A percentile compares a stretch with the other conserved stretches of the same genome.
Evolutionary conservation across 768 basidiomycete genomes (phyloP).

Genomic region (Lactifluus rugatus): DNA sequence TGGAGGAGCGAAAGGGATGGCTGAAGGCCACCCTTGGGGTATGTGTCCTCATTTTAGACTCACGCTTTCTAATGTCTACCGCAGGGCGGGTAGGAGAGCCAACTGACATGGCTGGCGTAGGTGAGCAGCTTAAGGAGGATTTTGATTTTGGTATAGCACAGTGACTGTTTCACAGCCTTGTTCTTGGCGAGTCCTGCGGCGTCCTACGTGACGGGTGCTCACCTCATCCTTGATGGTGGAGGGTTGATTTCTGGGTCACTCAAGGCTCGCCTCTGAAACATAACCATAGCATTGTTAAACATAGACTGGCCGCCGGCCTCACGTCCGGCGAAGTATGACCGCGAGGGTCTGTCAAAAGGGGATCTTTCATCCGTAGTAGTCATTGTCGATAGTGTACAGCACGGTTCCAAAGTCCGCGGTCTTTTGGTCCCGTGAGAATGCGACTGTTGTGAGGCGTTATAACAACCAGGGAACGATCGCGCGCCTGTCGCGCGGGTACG

Average conservation of each 20-base stretch:
- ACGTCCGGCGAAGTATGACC: background rate
- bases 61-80: background rate
- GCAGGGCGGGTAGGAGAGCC: constrained; percentile 57
- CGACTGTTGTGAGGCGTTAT: constrained; percentile 25
- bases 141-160: too few relatives aligned
- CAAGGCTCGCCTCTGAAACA: constrained; percentile 4
- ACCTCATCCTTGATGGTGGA: constrained; percentile 59
- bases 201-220: constrained; percentile 65
- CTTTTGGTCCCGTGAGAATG: background rate
- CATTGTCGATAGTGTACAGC: background rate
- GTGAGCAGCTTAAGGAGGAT: constrained; percentile 21
- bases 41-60: constrained; percentile 10
- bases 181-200: constrained; percentile 51
- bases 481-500: constrained; percentile 67
- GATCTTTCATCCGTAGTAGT: background rate
- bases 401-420: background rate
- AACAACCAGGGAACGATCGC: constrained; percentile 73
- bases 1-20: constrained; percentile 42
- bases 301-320: background rate
- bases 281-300: background rate
- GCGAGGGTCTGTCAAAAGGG: background rate
- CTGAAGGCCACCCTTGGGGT: constrained; percentile 56
- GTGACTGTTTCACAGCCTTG: constrained; percentile 20
- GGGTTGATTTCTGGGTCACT: constrained; percentile 1
- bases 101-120: constrained; percentile 62